These are phyloP conservation scores for Daldinia decipiens DNA, from an alignment of 495 filamentous ascomycete species.

Conservation along the genomic window DNA sequence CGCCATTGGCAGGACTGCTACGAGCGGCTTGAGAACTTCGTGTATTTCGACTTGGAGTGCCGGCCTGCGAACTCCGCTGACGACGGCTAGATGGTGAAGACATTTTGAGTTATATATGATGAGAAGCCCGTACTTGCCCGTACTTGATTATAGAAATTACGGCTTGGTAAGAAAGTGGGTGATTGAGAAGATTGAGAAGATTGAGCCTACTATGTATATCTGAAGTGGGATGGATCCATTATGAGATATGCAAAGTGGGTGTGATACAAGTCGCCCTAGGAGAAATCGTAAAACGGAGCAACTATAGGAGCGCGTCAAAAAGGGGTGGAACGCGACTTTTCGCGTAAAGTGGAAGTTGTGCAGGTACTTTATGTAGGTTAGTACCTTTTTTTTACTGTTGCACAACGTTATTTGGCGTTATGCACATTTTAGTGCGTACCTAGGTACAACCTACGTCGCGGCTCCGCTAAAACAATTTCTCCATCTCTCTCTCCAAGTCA, in stretches of 20 bases:
- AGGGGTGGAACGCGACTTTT: constrained; percentile 38
- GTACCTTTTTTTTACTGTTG: constrained; percentile 13
- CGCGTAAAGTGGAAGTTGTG: constrained; percentile 45
- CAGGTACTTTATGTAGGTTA: constrained; percentile 24
- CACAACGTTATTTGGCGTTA: constrained; percentile 12
- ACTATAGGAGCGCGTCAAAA: constrained; percentile 26
- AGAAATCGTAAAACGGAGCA: constrained; percentile 34
- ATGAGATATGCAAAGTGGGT: constrained; percentile 2
- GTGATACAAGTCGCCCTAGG: constrained; percentile 14
- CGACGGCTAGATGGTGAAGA: constrained; percentile 68
- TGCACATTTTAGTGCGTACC: constrained; percentile 13
- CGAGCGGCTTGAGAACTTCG: constrained; percentile 62
- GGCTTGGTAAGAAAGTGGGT: constrained; percentile 25
- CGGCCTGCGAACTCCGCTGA: constrained; percentile 65
- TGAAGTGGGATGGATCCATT: constrained; percentile 27
- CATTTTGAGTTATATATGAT: constrained; percentile 53
- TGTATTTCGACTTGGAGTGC: constrained; percentile 63
- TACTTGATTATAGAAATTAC: constrained; percentile 8
- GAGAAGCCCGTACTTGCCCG: not conserved
- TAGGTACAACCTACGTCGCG: constrained; percentile 13
- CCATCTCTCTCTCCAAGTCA: constrained; percentile 24
- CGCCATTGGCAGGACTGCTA: constrained; percentile 62
- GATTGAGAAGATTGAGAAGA: constrained; percentile 9
- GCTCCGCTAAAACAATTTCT: constrained; percentile 42
- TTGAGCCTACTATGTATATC: not conserved